Evolutionary conservation across 345 rosid species (phyloP).

Genomic region (Salix exigua): DNA sequence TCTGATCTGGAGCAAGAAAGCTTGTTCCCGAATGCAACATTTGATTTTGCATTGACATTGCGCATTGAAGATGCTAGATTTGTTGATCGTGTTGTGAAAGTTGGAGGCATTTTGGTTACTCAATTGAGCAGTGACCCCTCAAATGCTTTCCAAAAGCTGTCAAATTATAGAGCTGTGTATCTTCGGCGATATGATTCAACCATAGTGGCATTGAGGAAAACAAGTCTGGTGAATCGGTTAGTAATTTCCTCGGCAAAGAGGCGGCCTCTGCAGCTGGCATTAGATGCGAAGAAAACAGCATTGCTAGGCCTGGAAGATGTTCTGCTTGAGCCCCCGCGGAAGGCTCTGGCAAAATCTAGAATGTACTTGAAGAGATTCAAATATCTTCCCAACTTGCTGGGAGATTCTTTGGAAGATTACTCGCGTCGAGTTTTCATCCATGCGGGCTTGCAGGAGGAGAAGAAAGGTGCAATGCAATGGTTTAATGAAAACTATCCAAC

Average conservation of each 20-base stretch:
- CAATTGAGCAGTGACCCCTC: conserved; percentile 19
- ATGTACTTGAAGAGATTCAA: conserved; percentile 21
- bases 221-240: neutral
- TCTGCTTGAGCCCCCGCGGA: conserved; percentile 40
- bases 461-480: conserved; percentile 25
- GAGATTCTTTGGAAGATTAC: conserved; percentile 34
- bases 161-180: conserved; percentile 37
- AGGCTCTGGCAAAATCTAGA: conserved; percentile 12
- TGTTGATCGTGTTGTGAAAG: conserved; percentile 40
- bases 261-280: conserved; percentile 24
- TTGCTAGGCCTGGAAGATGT: conserved; percentile 36
- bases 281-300: conserved; percentile 31
- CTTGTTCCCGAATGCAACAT: conserved; percentile 27
- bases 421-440: conserved; percentile 29
- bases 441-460: conserved; percentile 20
- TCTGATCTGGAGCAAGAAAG: conserved; percentile 20
- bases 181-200: conserved; percentile 30
- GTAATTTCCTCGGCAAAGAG: conserved; percentile 11
- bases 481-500: conserved; percentile 33
- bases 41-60: conserved; percentile 37
- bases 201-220: conserved; percentile 40
- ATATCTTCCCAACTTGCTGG: conserved; percentile 37
- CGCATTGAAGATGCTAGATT: conserved; percentile 20
- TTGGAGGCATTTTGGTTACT: conserved; percentile 42
- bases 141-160: conserved; percentile 22